These are phyloP conservation scores for Talaromyces sp. DNA, from an alignment of 2,329 filamentous ascomycete genomes.

Conservation along the genomic window DNA sequence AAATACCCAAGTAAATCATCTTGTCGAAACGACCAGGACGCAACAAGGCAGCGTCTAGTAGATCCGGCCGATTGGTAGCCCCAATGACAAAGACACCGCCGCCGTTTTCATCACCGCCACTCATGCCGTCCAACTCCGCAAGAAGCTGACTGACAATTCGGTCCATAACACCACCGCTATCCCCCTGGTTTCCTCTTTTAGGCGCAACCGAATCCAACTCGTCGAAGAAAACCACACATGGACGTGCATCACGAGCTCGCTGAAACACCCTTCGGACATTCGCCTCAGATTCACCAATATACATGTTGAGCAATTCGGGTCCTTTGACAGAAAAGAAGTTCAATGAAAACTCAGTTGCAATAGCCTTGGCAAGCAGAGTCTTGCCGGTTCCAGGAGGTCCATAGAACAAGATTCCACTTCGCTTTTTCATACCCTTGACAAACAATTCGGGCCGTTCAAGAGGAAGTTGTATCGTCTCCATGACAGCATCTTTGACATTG, in stretches of 20 bases:
- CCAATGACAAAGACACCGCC: constrained; percentile 95
- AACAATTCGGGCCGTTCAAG: constrained; percentile 89
- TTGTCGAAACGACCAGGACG: constrained; percentile 93
- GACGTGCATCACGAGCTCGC: constrained; percentile 93
- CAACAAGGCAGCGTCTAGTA: constrained; percentile 83
- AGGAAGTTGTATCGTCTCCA: constrained; percentile 92
- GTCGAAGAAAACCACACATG: constrained; percentile 97
- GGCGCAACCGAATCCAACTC: constrained; percentile 96
- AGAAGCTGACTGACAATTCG: constrained; percentile 92
- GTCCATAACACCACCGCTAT: constrained; percentile 97
- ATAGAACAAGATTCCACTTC: constrained; percentile 97
- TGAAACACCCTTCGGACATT: constrained; percentile 99
- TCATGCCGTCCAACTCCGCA: constrained; percentile 96
- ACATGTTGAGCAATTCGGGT: constrained; percentile 97
- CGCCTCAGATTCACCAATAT: constrained; percentile 99
- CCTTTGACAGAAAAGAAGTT: constrained; percentile 99
- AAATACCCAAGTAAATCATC: constrained; percentile 95
- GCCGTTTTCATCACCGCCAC: constrained; percentile 70
- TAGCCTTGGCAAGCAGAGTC: constrained; percentile 96
- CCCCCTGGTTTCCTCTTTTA: constrained; percentile 93
- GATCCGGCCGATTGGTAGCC: constrained; percentile 88
- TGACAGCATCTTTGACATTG: constrained; percentile 94
- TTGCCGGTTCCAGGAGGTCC: constrained; percentile 99
- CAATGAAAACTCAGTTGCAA: constrained; percentile 96
- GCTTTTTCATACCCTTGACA: constrained; percentile 96